Evolutionary conservation across 2,329 filamentous ascomycete genomes (phyloP), one percentile per base, ranked within the genome.

Genomic region (Aspergillus ibericus): DNA sequence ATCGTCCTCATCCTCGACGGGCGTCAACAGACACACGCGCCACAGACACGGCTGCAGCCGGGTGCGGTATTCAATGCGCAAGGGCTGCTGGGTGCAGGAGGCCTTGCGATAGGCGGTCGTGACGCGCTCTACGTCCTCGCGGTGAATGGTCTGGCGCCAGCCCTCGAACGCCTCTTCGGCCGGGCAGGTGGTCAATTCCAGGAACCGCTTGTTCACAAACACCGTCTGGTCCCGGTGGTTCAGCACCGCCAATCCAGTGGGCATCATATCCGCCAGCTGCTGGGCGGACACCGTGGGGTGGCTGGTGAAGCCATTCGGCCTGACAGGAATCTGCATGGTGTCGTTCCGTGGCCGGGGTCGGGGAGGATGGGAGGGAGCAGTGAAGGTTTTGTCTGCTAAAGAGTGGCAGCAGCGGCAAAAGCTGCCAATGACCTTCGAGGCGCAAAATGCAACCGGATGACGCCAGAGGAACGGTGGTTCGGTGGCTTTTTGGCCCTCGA

Each of bases 241-340:
- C 36, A 70, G 50, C 20, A 71, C 62, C 1, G 63, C 67, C 16
- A 70, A 25, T 5, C 66, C 66, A 34, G 53, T 62, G 5, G 69
- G 69, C 3, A 70, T 53, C 1, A 68, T 62, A 50, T 71, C 65
- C n/a, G 66, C 68, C 42, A 71, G 63, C 53, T 70, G 59, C 38
- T 71, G 63, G 12, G 68, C 68, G 7, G 67, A 63, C 44, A 48
- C 44, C 7, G n/a, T 9, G 6, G 15, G 44, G 3, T 48, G 22
- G 25, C 44, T n/a, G 2, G 15, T 15, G 7, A 16, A 10, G 9
- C 13, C 4, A 10, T 10, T 16, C 15, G n/a, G 12, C 5, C 44
- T 10, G 9, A 2, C n/a, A 3, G 16, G 5, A n/a, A 15, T 47
- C 42, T 16, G 20, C 42, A 27, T 29, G 3, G 7, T 16, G 13